Evolutionary conservation across 345 rosid genomes (phyloP).

Genomic region (Lepidium didymum): DNA sequence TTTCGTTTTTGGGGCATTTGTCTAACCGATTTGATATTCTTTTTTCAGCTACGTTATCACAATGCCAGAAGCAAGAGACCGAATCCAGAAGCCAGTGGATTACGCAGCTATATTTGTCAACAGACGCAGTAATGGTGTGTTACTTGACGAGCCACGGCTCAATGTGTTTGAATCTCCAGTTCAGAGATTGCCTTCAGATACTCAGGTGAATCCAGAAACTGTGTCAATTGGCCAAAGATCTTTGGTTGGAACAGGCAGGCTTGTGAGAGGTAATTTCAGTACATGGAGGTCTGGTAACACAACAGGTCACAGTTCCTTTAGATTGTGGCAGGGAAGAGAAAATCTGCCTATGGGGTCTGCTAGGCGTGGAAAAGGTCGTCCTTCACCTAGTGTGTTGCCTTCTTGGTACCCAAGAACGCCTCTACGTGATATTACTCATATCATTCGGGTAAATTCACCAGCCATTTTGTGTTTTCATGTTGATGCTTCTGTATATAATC

Average conservation of each 20-base stretch:
- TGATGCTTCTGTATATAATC: background rate
- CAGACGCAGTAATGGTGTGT: slow-evolving; percentile 35
- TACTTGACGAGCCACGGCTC: slow-evolving; percentile 26
- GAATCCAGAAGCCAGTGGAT: slow-evolving; percentile 51
- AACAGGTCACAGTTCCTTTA: slow-evolving; percentile 22
- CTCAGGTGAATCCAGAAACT: background rate
- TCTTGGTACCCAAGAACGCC: slow-evolving; percentile 87
- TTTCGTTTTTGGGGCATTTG: background rate
- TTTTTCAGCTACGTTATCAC: background rate
- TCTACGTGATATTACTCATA: slow-evolving; percentile 57
- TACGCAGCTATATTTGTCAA: slow-evolving; percentile 33
- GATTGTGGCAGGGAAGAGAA: slow-evolving; percentile 38
- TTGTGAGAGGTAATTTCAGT: slow-evolving; percentile 30
- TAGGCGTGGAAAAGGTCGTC: slow-evolving; percentile 35
- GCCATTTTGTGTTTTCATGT: background rate
- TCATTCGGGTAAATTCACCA: slow-evolving; percentile 43
- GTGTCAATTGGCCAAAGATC: background rate
- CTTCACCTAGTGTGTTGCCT: slow-evolving; percentile 43
- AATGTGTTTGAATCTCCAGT: slow-evolving; percentile 29
- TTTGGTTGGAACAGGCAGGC: slow-evolving; percentile 8
- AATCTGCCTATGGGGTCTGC: slow-evolving; percentile 25
- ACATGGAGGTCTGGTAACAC: slow-evolving; percentile 29
- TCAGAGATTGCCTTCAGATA: slow-evolving; percentile 1
- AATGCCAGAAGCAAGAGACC: slow-evolving; percentile 72
- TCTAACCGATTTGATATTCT: background rate